Percentiles rank a stretch among this genome's conserved stretches.
These are phyloP conservation scores for Petunia axillaris DNA, from an alignment of 257 asterid genomes.

Conservation along the genomic window DNA sequence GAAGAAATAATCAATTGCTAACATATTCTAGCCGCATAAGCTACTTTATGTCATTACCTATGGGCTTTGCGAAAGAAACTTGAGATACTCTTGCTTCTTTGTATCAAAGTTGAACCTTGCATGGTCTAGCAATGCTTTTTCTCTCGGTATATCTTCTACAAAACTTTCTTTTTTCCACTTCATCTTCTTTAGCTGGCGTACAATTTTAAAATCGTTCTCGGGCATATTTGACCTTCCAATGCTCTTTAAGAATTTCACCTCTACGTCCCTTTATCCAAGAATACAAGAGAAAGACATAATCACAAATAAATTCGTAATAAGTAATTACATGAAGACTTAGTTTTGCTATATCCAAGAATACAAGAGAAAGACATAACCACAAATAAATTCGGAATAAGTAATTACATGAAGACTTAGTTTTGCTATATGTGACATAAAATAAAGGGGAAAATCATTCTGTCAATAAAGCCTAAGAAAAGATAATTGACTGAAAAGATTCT, in stretches of 20 bases:
- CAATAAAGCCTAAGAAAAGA: neutral
- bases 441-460: slow-evolving; percentile 7
- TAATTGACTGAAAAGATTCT: neutral
- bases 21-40: neutral
- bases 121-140: slow-evolving; percentile 45
- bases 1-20: neutral
- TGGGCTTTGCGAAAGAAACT: slow-evolving; percentile 47
- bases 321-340: slow-evolving; percentile 10
- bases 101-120: slow-evolving; percentile 46
- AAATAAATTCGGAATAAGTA: neutral
- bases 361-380: too few species aligned
- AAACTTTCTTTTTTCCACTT: slow-evolving; percentile 58
- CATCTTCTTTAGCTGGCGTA: slow-evolving; percentile 50
- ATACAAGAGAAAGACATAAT: slow-evolving; percentile 12
- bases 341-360: neutral
- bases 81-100: slow-evolving; percentile 54
- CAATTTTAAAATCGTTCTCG: slow-evolving; percentile 44
- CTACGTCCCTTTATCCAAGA: slow-evolving; percentile 48
- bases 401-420: slow-evolving; percentile 12
- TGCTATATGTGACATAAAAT: slow-evolving; percentile 9
- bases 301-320: slow-evolving; percentile 23
- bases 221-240: slow-evolving; percentile 43
- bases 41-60: slow-evolving; percentile 38
- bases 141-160: slow-evolving; percentile 56
- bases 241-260: slow-evolving; percentile 58